Evolutionary conservation across 805 yeast genomes (phyloP).

Genomic region (Kazachstania viticola): DNA sequence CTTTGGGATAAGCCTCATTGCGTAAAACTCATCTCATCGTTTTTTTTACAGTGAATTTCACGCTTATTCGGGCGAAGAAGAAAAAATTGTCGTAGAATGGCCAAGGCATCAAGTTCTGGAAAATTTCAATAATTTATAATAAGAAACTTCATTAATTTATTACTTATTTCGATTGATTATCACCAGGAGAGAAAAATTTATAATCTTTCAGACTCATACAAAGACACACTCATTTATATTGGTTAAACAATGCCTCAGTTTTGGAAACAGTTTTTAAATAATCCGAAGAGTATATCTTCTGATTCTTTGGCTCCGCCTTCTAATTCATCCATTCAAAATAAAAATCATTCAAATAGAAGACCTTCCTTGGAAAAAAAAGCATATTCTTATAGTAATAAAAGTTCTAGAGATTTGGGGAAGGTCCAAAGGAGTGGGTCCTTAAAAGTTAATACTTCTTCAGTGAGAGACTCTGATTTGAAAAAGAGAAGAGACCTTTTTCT

Average conservation of each 20-base stretch:
- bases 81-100: too few relatives aligned
- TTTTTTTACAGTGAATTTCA: too few relatives aligned
- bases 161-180: too few relatives aligned
- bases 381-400: constrained; percentile 4
- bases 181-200: too few relatives aligned
- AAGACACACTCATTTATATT: too few relatives aligned
- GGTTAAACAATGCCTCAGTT: constrained; percentile 12
- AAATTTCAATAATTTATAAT: too few relatives aligned
- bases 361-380: constrained; percentile 8
- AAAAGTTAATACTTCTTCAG: constrained; percentile 1
- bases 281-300: constrained; percentile 25
- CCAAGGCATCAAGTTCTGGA: too few relatives aligned
- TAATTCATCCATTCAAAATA: background rate
- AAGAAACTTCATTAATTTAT: too few relatives aligned
- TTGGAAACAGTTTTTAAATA: constrained; percentile 24
- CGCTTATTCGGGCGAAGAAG: too few relatives aligned
- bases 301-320: constrained; percentile 12
- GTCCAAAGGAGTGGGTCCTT: background rate
- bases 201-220: too few relatives aligned
- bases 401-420: background rate
- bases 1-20: too few relatives aligned
- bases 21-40: too few relatives aligned
- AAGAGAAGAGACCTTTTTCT: constrained; percentile 30
- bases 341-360: constrained; percentile 1
- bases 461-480: constrained; percentile 22